Conservation (phyloP, 805 yeast species). For the Ogataea angusta region DNA sequence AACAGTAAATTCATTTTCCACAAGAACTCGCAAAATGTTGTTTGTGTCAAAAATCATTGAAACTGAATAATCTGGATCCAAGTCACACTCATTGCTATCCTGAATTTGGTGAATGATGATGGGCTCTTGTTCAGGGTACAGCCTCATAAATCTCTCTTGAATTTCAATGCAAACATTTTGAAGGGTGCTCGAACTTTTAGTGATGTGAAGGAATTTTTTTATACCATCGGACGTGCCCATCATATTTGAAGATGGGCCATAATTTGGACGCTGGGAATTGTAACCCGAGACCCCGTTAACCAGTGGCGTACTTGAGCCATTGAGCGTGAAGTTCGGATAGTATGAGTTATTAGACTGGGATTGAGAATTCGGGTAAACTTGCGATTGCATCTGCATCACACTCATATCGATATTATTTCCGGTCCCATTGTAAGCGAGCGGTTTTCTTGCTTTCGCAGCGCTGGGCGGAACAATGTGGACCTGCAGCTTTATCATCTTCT, state of each 20-base stretch:
- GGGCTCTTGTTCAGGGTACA: conserved; percentile 62
- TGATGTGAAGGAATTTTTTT: conserved; percentile 61
- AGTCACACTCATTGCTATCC: conserved; percentile 64
- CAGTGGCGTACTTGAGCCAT: conserved; percentile 29
- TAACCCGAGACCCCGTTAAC: conserved; percentile 10
- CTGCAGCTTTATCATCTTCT: conserved; percentile 27
- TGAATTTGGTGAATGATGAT: conserved; percentile 60
- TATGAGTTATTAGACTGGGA: conserved; percentile 11
- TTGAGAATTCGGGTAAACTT: conserved; percentile 7
- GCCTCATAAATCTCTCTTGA: conserved; percentile 49
- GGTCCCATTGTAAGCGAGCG: conserved; percentile 1
- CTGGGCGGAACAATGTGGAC: conserved; percentile 28
- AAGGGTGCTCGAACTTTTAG: conserved; percentile 46
- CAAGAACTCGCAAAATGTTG: conserved; percentile 44
- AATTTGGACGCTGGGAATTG: conserved; percentile 5
- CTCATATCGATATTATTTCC: conserved; percentile 6
- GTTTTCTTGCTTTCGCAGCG: conserved; percentile 10
- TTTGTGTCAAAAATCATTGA: conserved; percentile 59
- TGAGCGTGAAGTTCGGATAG: conserved; percentile 17
- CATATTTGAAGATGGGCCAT: conserved; percentile 15
- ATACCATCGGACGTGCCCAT: conserved; percentile 8
- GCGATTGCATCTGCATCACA: conserved; percentile 7
- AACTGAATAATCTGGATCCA: conserved; percentile 72
- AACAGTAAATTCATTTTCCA: conserved; percentile 36
- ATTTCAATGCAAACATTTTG: conserved; percentile 52